Conservation (phyloP, 257 asterid species). For the Hygrophila difformis region DNA sequence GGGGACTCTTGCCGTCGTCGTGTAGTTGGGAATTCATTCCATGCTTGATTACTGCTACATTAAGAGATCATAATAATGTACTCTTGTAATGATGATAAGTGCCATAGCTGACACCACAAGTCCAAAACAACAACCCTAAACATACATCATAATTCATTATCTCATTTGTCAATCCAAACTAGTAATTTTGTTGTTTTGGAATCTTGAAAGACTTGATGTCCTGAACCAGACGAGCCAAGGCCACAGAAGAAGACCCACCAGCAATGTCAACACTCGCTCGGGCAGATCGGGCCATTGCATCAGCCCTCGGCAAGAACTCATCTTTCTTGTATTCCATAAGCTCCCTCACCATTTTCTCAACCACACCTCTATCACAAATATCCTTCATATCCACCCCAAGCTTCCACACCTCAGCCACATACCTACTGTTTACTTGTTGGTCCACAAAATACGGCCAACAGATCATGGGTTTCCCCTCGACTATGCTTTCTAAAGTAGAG, state of each 20-base stretch:
- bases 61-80: no score
- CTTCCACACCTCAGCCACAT: constrained; percentile 34
- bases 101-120: no score
- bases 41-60: no score
- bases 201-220: constrained; percentile 21
- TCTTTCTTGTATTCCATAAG: constrained; percentile 39
- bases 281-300: constrained; percentile 20
- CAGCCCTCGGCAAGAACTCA: constrained; percentile 27
- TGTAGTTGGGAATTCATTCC: no score
- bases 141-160: no score
- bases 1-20: no score
- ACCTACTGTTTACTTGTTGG: constrained; percentile 41
- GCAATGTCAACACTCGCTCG: constrained; percentile 19
- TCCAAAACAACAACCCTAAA: no score
- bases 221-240: constrained; percentile 31
- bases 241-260: constrained; percentile 34
- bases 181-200: no score
- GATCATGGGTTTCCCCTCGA: constrained; percentile 35
- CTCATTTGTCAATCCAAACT: no score
- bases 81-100: no score
- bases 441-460: constrained; percentile 43
- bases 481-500: constrained; percentile 36
- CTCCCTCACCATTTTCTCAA: constrained; percentile 37
- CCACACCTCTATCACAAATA: constrained; percentile 27
- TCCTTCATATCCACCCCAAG: constrained; percentile 54